Evolutionary conservation across 257 asterid genomes (phyloP), one percentile per base, ranked within the genome.

Genomic region (Solanum bulbocastanum): DNA sequence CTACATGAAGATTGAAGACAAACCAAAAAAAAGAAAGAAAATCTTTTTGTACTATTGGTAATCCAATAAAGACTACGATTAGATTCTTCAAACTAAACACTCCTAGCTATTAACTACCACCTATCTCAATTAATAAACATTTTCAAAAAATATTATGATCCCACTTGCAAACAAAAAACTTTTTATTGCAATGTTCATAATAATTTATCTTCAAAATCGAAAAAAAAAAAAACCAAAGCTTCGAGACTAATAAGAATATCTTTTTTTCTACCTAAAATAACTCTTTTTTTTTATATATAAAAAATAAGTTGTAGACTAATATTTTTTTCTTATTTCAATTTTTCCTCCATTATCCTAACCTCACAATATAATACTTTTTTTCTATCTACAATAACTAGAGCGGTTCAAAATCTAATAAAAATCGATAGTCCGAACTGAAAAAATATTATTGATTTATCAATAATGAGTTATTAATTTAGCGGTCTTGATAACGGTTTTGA

Each of bases 371-470:
- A 22, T 60, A 8, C 14, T 56, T 1, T 7, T 56, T 56, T 42
- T 56, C 18, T 5, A 56, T 56, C 4, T 18, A 56, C 3, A 3
- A 7, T 56, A 56, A 18, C 0, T 1, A 56, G 5, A 1, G 5
- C 0, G 6, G n/a, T 18, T 56, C 10, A 56, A 52, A 52, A 18
- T 0, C 0, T 1, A 56, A 56, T 18, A 56, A 2, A 56, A 6
- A 52, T 0, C 1, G 1, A 20, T 56, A 56, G 18, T 18, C 0
- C 0, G 1, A 56, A 56, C 0, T 0, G 60, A 14, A 56, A 52
- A 56, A 56, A 18, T 56, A 7, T 56, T 56, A 6, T 56, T 56
- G 2, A 1, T 56, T 56, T 46, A 46, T 13, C 33, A 32, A 3
- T 3, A 32, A 32, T 46, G 20, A 14, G 2, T 46, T 46, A 5